These are phyloP conservation scores for Secale cereale DNA, from an alignment of 176 grass and related monocot genomes.

Conservation along the genomic window DNA sequence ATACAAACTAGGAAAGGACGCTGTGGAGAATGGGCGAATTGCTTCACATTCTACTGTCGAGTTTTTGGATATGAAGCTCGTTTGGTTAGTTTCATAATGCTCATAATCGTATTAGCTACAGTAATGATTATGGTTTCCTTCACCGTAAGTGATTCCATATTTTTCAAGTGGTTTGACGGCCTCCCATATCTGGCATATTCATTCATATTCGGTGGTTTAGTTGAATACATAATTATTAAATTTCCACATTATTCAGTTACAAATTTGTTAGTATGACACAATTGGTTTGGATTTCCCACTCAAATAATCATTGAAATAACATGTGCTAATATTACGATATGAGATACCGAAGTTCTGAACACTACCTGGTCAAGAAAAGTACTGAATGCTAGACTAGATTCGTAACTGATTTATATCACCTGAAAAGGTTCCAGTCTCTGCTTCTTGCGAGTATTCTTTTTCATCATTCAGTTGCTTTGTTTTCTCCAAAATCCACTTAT, in stretches of 20 bases:
- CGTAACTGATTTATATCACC: not conserved
- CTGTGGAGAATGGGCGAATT: constrained; percentile 99
- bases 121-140: constrained; percentile 15
- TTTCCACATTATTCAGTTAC: not conserved
- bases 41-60: constrained; percentile 93
- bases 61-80: constrained; percentile 93
- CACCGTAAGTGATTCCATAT: not conserved
- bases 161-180: not conserved
- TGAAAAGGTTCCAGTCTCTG: not conserved
- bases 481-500: not conserved
- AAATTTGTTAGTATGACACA: not conserved
- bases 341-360: not conserved
- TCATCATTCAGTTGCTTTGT: not conserved
- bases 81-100: constrained; percentile 61
- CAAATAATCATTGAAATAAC: not conserved
- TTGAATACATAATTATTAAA: not conserved
- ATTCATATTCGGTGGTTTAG: not conserved
- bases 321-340: not conserved
- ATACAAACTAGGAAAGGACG: constrained; percentile 90
- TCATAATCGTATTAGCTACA: constrained; percentile 1
- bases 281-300: not conserved
- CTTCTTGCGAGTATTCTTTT: constrained; percentile 12
- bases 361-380: not conserved
- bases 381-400: not conserved
- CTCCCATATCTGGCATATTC: not conserved